phyloP scores from a whole-genome alignment of 2,329 filamentous ascomycete species.

The Raffaelea albimanens region DNA sequence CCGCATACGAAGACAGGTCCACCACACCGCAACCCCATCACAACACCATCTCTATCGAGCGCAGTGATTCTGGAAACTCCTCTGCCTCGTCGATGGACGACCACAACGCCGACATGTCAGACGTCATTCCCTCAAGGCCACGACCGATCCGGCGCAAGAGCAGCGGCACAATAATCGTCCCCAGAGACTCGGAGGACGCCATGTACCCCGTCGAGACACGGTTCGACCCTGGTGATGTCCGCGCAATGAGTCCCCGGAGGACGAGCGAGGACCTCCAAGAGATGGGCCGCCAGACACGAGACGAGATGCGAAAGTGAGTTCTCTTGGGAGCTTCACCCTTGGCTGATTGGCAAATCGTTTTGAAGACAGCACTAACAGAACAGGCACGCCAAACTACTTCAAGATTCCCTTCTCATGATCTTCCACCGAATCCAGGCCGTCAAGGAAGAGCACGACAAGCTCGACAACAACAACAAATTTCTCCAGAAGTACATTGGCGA shows the following conservation, averaged over 20 bases:
- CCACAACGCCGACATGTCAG: constrained; percentile 7
- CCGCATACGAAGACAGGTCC: too few species aligned
- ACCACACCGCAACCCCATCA: too few species aligned
- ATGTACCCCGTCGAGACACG: constrained; percentile 65
- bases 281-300: constrained; percentile 72
- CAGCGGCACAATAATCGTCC: constrained; percentile 75
- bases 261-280: constrained; percentile 87
- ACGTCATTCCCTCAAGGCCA: constrained; percentile 36
- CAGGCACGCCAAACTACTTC: constrained; percentile 81
- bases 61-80: constrained; percentile 13
- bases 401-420: constrained; percentile 80
- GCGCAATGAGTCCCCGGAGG: constrained; percentile 87
- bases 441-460: constrained; percentile 88
- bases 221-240: constrained; percentile 77
- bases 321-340: neutral
- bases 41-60: too few species aligned
- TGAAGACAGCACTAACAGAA: neutral
- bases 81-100: constrained; percentile 23
- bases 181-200: constrained; percentile 57
- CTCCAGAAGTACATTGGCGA: constrained; percentile 97
- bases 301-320: constrained; percentile 48
- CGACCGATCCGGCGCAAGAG: constrained; percentile 64
- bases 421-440: constrained; percentile 93
- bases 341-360: too few species aligned
- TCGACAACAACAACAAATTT: constrained; percentile 95